These are phyloP conservation scores for Cladosporium sp. DNA, from an alignment of 2,329 filamentous ascomycete species.

Conservation along the genomic window DNA sequence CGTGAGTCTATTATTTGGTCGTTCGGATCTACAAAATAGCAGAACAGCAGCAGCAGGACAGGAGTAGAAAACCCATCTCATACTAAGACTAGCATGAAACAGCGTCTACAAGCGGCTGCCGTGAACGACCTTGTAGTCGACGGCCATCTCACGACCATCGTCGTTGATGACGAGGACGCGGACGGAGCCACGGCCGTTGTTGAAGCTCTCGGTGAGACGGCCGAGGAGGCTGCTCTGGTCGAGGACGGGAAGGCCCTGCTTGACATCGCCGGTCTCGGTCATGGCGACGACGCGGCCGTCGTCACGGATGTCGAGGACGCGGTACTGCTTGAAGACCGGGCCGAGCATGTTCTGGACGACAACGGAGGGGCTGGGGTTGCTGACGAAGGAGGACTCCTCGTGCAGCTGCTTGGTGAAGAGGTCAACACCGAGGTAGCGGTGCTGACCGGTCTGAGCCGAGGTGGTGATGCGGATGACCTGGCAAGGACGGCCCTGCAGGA, in stretches of 20 bases:
- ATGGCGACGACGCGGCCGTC: constrained; percentile 81
- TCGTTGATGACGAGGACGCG: constrained; percentile 95
- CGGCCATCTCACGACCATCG: constrained; percentile 85
- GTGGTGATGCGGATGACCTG: constrained; percentile 99
- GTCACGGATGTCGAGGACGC: constrained; percentile 93
- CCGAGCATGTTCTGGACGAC: constrained; percentile 99
- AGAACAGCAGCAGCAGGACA: too few relatives aligned
- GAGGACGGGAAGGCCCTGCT: constrained; percentile 88
- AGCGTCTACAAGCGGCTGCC: constrained; percentile 56
- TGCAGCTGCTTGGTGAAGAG: constrained; percentile 99
- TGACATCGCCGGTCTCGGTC: constrained; percentile 98
- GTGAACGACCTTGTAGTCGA: constrained; percentile 99
- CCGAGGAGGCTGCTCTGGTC: constrained; percentile 87
- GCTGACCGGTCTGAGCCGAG: constrained; percentile 95
- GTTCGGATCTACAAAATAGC: too few relatives aligned
- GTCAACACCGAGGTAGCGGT: constrained; percentile 99
- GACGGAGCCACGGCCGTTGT: constrained; percentile 86
- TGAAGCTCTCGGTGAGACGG: constrained; percentile 78
- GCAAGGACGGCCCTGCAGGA: constrained; percentile 97
- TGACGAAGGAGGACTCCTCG: constrained; percentile 97
- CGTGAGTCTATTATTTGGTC: constrained; percentile 9
- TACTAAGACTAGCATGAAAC: background rate
- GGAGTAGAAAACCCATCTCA: background rate
- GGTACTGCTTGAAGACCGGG: constrained; percentile 99
- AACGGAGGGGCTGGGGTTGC: constrained; percentile 92